These are phyloP conservation scores for Annulohypoxylon stygium DNA, from an alignment of 495 filamentous ascomycete species.

Conservation along the genomic window DNA sequence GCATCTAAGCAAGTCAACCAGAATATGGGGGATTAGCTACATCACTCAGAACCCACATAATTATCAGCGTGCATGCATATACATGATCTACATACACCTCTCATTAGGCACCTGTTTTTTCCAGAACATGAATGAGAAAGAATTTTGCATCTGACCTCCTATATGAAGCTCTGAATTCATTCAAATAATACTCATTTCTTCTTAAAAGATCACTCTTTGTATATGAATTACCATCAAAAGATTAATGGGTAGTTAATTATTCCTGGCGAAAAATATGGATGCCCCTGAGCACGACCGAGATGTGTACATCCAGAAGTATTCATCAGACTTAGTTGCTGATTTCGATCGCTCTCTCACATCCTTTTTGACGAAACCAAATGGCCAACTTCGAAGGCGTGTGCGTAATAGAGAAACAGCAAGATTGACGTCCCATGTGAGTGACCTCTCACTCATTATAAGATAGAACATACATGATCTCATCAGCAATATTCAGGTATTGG, in stretches of 20 bases:
- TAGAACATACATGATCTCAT: slow-evolving; percentile 29
- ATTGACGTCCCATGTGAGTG: slow-evolving; percentile 60
- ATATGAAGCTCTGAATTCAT: background rate
- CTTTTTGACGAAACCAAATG: slow-evolving; percentile 63
- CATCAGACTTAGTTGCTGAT: slow-evolving; percentile 74
- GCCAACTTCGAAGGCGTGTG: slow-evolving; percentile 57
- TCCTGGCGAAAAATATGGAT: slow-evolving; percentile 55
- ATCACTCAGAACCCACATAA: background rate
- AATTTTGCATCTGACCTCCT: background rate
- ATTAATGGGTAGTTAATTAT: slow-evolving; percentile 1
- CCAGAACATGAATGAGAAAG: slow-evolving; percentile 5
- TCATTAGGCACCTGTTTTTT: slow-evolving; percentile 28
- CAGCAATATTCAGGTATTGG: slow-evolving; percentile 67
- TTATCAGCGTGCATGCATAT: slow-evolving; percentile 1
- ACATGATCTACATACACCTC: background rate
- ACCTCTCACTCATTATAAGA: background rate
- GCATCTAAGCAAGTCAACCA: slow-evolving; percentile 13
- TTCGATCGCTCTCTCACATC: slow-evolving; percentile 68
- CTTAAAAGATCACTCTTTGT: background rate
- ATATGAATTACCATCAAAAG: background rate
- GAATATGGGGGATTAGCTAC: background rate
- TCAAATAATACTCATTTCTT: background rate
- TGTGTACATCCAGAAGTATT: slow-evolving; percentile 78
- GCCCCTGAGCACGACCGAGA: slow-evolving; percentile 71
- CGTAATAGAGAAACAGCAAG: slow-evolving; percentile 60